phyloP scores from a whole-genome alignment of 2,329 filamentous ascomycete species.

The Clarireedia sp. region DNA sequence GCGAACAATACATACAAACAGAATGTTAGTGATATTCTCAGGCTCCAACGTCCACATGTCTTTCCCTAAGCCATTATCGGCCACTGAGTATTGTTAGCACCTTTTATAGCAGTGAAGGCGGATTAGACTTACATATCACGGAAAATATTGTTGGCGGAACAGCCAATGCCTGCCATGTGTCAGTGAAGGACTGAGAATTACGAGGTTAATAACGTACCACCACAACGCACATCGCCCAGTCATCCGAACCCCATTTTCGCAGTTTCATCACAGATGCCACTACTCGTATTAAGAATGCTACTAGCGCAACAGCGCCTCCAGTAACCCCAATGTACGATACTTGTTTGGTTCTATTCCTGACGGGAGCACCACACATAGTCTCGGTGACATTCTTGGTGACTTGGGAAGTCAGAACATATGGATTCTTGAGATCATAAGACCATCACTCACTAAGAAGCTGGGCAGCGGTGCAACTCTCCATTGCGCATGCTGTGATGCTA shows the following conservation, averaged over 20 bases:
- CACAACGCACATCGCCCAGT: neutral
- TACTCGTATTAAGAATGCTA: neutral
- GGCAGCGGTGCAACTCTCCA: neutral
- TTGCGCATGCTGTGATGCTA: neutral
- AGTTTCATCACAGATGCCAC: neutral
- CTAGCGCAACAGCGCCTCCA: neutral
- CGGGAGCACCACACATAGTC: neutral
- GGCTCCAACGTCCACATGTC: conserved; percentile 6
- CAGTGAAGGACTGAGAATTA: neutral
- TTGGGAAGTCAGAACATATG: neutral
- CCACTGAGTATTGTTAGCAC: neutral
- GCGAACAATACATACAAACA: neutral
- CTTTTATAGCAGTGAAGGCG: neutral
- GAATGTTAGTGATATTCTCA: conserved; percentile 5
- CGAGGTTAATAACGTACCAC: neutral
- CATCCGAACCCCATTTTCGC: conserved; percentile 3
- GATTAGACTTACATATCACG: neutral
- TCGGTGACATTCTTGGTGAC: neutral
- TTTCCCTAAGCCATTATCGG: conserved; percentile 8
- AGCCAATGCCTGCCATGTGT: neutral
- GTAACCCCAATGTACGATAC: neutral
- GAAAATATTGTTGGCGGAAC: neutral
- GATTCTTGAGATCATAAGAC: neutral
- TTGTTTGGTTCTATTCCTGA: neutral
- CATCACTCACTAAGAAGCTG: neutral